A percentile compares a stretch with the other conserved stretches of the same genome.
These are phyloP conservation scores for Rasamsonia emersonii DNA, from an alignment of 2,329 filamentous ascomycete genomes.

Conservation along the genomic window DNA sequence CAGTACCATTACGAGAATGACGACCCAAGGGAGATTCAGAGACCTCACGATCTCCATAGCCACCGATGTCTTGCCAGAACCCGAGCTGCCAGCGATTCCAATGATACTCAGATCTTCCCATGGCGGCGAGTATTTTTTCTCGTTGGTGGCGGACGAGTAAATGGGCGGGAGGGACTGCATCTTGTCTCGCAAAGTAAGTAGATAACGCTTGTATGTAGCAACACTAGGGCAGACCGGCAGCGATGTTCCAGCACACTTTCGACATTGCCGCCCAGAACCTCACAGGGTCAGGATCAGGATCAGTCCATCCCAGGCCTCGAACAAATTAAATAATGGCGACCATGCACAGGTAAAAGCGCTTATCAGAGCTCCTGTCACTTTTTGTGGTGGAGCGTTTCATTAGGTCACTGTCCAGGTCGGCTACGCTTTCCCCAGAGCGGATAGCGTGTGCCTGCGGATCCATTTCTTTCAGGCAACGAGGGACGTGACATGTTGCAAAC, in stretches of 20 bases:
- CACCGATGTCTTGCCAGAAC: conserved; percentile 89
- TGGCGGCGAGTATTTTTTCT: conserved; percentile 65
- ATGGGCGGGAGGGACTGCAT: conserved; percentile 32
- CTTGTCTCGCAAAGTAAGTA: conserved; percentile 5
- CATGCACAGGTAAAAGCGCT: too few relatives aligned
- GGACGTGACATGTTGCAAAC: not conserved
- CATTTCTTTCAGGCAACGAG: conserved; percentile 4
- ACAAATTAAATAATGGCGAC: too few relatives aligned
- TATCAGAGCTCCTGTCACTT: too few relatives aligned
- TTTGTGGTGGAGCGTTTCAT: too few relatives aligned
- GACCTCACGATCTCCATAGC: conserved; percentile 84
- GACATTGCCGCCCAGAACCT: conserved; percentile 6
- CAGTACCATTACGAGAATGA: conserved; percentile 88
- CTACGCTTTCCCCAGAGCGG: conserved; percentile 6
- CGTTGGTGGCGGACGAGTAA: conserved; percentile 23
- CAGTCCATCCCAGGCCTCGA: conserved; percentile 2
- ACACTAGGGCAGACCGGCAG: conserved; percentile 6
- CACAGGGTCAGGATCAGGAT: not conserved
- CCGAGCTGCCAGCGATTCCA: conserved; percentile 88
- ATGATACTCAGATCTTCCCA: conserved; percentile 97
- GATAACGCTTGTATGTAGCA: too few relatives aligned
- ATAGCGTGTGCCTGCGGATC: conserved; percentile 3
- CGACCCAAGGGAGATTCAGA: conserved; percentile 92
- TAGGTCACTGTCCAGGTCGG: conserved; percentile 2
- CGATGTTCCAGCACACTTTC: conserved; percentile 3